Percentiles rank a stretch among this genome's conserved stretches.
phyloP scores from a whole-genome alignment of 768 basidiomycete species.

The Trametes gibbosa region DNA sequence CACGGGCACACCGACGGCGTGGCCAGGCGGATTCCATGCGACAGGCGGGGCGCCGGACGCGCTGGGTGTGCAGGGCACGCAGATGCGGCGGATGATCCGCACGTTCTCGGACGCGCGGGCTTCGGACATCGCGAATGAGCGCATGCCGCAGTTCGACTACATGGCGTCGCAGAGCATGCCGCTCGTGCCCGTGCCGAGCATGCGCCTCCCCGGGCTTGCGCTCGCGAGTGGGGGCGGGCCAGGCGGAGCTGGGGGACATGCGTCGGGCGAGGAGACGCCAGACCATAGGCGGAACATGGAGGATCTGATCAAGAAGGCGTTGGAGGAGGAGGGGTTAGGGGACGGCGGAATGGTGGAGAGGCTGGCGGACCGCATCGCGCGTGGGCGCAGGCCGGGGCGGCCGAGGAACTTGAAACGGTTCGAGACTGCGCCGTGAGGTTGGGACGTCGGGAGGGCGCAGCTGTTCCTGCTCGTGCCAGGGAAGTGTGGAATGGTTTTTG shows the following conservation, averaged over 20 bases:
- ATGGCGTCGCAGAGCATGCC: conserved; percentile 29
- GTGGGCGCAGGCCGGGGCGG: conserved; percentile 44
- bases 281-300: conserved; percentile 51
- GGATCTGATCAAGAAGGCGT: conserved; percentile 55
- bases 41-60: conserved; percentile 40
- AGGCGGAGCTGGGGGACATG: neutral
- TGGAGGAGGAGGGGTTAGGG: conserved; percentile 50
- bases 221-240: conserved; percentile 23
- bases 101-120: conserved; percentile 81
- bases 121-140: conserved; percentile 72
- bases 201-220: conserved; percentile 39
- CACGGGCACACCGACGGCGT: conserved; percentile 24
- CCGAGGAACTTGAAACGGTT: conserved; percentile 60
- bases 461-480: too few species aligned
- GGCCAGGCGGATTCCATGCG: conserved; percentile 26
- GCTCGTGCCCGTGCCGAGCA: conserved; percentile 61
- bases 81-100: conserved; percentile 59
- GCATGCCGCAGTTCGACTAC: conserved; percentile 57
- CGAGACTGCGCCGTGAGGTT: conserved; percentile 43
- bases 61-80: conserved; percentile 60
- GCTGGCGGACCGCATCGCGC: conserved; percentile 62
- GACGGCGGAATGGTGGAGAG: conserved; percentile 55
- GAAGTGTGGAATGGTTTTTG: neutral
- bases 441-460: neutral
- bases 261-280: conserved; percentile 38